Evolutionary conservation across 352 stramenopile species (phyloP), one percentile per base, ranked within the genome.

Genomic region (Blastocystis sp.): DNA sequence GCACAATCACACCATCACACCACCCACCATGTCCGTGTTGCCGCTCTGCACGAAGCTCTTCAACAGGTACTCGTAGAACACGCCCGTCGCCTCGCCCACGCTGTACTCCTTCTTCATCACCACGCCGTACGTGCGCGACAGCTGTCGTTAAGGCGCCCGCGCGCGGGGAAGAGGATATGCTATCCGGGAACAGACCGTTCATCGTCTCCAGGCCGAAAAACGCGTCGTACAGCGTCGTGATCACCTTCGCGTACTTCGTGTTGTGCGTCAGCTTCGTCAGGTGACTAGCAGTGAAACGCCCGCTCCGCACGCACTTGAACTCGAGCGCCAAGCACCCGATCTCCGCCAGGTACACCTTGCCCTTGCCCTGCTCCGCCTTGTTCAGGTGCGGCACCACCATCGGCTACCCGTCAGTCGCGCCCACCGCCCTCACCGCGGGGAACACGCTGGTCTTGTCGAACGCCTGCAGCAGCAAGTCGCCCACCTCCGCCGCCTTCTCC

Each of bases 51-150:
- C 90, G 91, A 94, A 98, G 54, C 96, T 92, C 91, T 99, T 99
- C 59, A 99, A 90, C 74, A 99, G 91, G 90, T 98, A 99, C 91
- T 98, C 96, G 90, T 99, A 99, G 89, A 98, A 97, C 17, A 93
- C 98, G 90, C 98, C 97, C 62, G 89, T 40, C 61, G 40, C 34
- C 87, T 89, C 65, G 66, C 89, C 57, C 10, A 81, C 59, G 7
- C 68, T 87, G 19, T 65, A 81, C 24, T 61, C 59, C 59, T 60
- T 40, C 42, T 81, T 42, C 28, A 48, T 61, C 38, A 66, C 70
- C 24, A 61, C 19, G 1, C 24, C 80, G 48, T 24, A 84, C 61
- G 28, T 24, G 38, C 74, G 63, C 43, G 57, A 19, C 38, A 71
- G 64, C 21, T 66, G n/a, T 24, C 4, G 24, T 68, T n/a, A 78